Conservation (phyloP, 371 early-diverging fungal species). For the Mortierella sp. region DNA sequence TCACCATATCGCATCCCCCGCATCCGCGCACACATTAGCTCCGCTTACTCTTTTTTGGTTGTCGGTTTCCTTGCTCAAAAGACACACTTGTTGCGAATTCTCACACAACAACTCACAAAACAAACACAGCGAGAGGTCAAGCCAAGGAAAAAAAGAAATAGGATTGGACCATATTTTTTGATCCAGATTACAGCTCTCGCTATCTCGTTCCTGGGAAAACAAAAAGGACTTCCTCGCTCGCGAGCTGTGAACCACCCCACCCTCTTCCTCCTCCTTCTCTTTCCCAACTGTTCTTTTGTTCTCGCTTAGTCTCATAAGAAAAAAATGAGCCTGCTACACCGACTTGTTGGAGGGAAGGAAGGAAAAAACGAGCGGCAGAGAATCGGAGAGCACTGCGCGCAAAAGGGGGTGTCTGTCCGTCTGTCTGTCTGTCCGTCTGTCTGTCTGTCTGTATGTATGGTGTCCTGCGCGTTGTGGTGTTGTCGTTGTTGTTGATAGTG, state of each 20-base stretch:
- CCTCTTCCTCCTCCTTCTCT: neutral
- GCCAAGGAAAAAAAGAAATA: neutral
- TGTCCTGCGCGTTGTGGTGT: neutral
- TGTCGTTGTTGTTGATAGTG: too few species aligned
- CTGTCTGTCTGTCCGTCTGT: too few species aligned
- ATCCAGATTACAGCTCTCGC: neutral
- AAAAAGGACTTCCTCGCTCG: neutral
- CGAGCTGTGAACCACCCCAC: too few species aligned
- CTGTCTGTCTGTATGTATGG: neutral
- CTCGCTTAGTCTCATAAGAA: neutral
- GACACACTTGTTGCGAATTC: too few species aligned
- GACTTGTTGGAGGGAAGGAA: neutral
- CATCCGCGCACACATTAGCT: too few species aligned
- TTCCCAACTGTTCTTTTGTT: neutral
- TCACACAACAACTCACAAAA: too few species aligned
- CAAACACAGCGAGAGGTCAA: neutral
- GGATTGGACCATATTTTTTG: neutral
- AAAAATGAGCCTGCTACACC: neutral
- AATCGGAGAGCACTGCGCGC: too few species aligned
- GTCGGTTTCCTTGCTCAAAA: too few species aligned
- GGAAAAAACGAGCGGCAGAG: neutral
- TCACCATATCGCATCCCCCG: too few species aligned
- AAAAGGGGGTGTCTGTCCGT: too few species aligned
- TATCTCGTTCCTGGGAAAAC: constrained; percentile 13
- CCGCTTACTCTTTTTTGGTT: too few species aligned